Base-by-base conservation (phyloP, 352 stramenopile species). In the Plasmopara muralis region DNA sequence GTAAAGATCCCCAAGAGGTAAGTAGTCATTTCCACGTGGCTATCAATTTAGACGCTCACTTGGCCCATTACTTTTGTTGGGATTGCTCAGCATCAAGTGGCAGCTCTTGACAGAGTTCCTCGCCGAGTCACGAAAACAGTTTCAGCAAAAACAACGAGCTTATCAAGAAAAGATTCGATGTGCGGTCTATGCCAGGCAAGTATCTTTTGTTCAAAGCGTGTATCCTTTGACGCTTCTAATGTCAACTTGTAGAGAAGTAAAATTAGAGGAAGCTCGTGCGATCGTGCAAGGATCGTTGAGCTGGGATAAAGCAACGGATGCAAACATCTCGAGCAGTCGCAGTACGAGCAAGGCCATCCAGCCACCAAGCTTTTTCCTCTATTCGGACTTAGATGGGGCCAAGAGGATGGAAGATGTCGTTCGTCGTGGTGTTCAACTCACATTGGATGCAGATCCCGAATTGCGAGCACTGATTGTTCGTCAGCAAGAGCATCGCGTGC, bases 1-100 rank as follows among this genome's bases (percentile, higher is more conserved):
- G 72, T 92, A 42, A 82, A 78, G 34, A 73, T 92, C 20, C 62
- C 78, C 4, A 88, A 85, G 40, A 81, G 62, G 75, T 84, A 15
- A 43, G 40, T 14, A 28, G 16, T 9, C 12, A 2, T 35, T 35
- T 33, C 0, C 6, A 15, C 28, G 14, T 6, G 0, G 48, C 33
- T 12, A 28, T 7, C n/a, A 3, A 5, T 14, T 51, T 29, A 14
- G 9, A 31, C 14, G 18, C 16, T 47, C 15, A 34, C 39, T 33
- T 25, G 8, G 15, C 30, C 18, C 12, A 42, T 18, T 34, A 35
- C 5, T 35, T 12, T 42, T 25, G 46, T 9, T 45, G 10, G 45
- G 4, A 40, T 43, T 40, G 0, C 35, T 28, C 47, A 86, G 73
- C 47, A 81, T 82, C 52, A 89, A 92, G 57, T 58, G 72, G 53